Evolutionary conservation across 2,329 filamentous ascomycete species (phyloP).

Genomic region (Cytospora piceae): DNA sequence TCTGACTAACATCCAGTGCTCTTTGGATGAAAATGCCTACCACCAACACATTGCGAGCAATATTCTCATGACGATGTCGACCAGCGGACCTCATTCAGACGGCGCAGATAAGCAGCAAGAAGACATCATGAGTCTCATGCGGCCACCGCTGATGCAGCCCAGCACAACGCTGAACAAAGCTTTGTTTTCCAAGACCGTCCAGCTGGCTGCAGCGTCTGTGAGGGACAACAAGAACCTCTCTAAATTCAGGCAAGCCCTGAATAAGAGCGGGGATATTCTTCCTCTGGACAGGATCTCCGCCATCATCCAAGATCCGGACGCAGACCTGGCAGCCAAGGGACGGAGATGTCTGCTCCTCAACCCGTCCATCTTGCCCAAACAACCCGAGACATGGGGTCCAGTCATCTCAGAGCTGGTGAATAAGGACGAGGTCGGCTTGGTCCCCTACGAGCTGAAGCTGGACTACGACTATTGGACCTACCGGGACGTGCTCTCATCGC

Average conservation of each 20-base stretch:
- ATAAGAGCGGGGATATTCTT: constrained; percentile 68
- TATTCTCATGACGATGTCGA: constrained; percentile 16
- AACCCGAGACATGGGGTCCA: constrained; percentile 75
- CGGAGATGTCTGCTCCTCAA: constrained; percentile 65
- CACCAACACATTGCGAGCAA: neutral
- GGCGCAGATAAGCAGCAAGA: constrained; percentile 7
- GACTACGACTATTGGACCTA: constrained; percentile 89
- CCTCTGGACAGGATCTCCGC: constrained; percentile 64
- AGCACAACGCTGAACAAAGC: constrained; percentile 81
- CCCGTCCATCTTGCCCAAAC: constrained; percentile 58
- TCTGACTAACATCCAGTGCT: neutral
- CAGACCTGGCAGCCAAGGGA: constrained; percentile 55
- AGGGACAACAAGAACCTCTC: constrained; percentile 76
- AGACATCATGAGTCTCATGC: constrained; percentile 62
- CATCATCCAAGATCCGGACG: constrained; percentile 66
- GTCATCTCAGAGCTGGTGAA: constrained; percentile 70
- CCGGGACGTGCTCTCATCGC: constrained; percentile 78
- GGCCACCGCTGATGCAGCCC: constrained; percentile 77
- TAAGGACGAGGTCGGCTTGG: constrained; percentile 68
- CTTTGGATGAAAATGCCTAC: constrained; percentile 9
- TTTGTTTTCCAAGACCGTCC: constrained; percentile 78
- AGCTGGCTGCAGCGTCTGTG: constrained; percentile 77
- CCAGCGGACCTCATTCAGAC: neutral
- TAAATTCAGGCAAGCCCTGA: constrained; percentile 68
- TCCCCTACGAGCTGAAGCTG: constrained; percentile 76